Evolutionary conservation across 2,329 filamentous ascomycete genomes (phyloP), one percentile per base, ranked within the genome.

Genomic region (Colletotrichum liaoningense): DNA sequence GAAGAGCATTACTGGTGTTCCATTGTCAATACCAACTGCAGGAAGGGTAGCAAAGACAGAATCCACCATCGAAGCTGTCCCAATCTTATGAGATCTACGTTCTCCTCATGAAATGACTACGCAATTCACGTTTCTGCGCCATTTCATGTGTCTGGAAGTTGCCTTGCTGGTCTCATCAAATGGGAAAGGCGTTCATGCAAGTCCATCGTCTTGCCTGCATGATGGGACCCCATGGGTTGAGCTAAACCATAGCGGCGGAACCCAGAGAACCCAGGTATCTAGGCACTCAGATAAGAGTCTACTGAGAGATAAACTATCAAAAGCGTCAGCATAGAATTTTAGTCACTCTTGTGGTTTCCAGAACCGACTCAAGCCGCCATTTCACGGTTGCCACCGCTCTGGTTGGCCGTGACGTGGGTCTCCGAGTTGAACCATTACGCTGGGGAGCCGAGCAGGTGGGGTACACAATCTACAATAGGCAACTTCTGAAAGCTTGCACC

Each of bases 361-460:
- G 22, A 9, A 52, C 24, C 30, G 26, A 16, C 22, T 3, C 14
- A 5, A 5, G 11, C 7, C 16, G n/a, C 12, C 33, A 35, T 35
- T 12, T 35, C 11, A 22, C 2, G 7, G 11, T 19, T 52, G 9
- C 7, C 8, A 4, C 33, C 33, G 5, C 28, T 16, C 49, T 38
- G 22, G 28, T 55, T 42, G 22, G 30, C 9, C 7, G 24, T 14
- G 11, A 38, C 24, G 14, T 22, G 22, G 22, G 1, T 4, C 5
- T 30, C 16, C 30, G n/a, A 9, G 19, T 22, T 66, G 54, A 30
- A 35, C 14, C 14, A 46, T n/a, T 33, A 30, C 65, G 58, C 58
- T 14, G 1, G 8, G 22, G 64, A 28, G 46, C 70, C 60, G 46
- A 60, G 59, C 1, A 5, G 28, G 67, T 73, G 60, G 70, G 46